phyloP scores from a whole-genome alignment of 805 yeast species.

The Starmerella asiatica region DNA sequence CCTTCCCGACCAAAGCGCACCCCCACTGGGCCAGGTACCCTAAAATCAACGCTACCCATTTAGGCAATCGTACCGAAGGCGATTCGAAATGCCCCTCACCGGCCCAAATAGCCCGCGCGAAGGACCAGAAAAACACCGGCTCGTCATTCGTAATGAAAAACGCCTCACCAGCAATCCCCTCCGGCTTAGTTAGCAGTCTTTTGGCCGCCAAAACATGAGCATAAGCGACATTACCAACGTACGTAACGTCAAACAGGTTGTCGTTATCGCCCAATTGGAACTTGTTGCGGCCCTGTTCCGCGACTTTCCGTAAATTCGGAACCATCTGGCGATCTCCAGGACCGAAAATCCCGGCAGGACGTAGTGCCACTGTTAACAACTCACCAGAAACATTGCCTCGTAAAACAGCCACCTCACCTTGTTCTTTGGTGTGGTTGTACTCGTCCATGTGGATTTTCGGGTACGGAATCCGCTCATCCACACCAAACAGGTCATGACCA shows the following conservation, averaged over 20 bases:
- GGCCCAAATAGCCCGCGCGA: slow-evolving; percentile 95
- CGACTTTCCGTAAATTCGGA: slow-evolving; percentile 78
- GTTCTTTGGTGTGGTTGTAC: slow-evolving; percentile 86
- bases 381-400: slow-evolving; percentile 43
- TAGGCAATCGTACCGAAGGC: slow-evolving; percentile 50
- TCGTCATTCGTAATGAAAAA: slow-evolving; percentile 88
- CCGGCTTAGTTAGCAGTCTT: slow-evolving; percentile 40
- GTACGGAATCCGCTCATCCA: slow-evolving; percentile 88
- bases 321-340: slow-evolving; percentile 97
- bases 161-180: slow-evolving; percentile 62
- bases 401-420: slow-evolving; percentile 73
- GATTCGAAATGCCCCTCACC: slow-evolving; percentile 78
- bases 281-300: slow-evolving; percentile 71
- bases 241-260: slow-evolving; percentile 91
- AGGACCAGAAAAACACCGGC: slow-evolving; percentile 92
- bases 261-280: slow-evolving; percentile 91
- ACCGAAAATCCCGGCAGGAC: slow-evolving; percentile 98
- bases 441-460: slow-evolving; percentile 92
- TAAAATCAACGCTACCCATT: slow-evolving; percentile 63
- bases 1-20: slow-evolving; percentile 59
- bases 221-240: slow-evolving; percentile 96
- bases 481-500: slow-evolving; percentile 85
- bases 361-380: slow-evolving; percentile 66
- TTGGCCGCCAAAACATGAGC: slow-evolving; percentile 89
- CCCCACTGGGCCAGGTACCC: slow-evolving; percentile 73